Evolutionary conservation across 1,139 yeast genomes (phyloP), one percentile per base, ranked within the genome.

Genomic region (Pneumocystis oryctolagi): DNA sequence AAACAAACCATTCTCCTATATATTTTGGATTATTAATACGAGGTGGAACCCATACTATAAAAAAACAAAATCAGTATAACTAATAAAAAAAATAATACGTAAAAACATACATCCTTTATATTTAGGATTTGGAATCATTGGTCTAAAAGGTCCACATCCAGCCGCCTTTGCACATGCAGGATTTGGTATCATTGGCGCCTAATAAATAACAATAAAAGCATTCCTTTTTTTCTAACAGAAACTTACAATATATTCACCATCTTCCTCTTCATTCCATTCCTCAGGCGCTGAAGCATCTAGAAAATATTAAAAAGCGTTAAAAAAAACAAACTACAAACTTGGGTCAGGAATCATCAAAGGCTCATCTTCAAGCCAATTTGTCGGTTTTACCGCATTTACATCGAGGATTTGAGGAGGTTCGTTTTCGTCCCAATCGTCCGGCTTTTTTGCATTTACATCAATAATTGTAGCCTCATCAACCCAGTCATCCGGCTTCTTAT

Each of bases 231-330:
- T 12, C 16, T 1, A 18, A 25, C 12, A 25, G 12, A 47, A 25
- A 47, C 31, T 47, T 47, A 47, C 55, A 59, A 77, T 71, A 90
- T 94, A 89, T 69, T 80, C 83, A 4, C 96, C 96, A 71, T 89
- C 95, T 71, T 85, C 90, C 66, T 84, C 89, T 37, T 87, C 95
- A 69, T 86, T 87, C 96, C 96, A 89, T 69, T 80, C 84, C 58
- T 77, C 84, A 12, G 96, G 96, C 68, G 77, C 80, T 58, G 68
- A 71, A 28, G 87, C 84, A 2, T 77, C 78, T 57, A 57, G 6
- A 57, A 35, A 20, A 18, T 9, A 20, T 35, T 9, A 47, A 25
- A 12, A 9, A 57, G 12, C 9, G 4, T 2, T 18, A 12, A 30
- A 57, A 57, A 20, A 35, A n/a, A 28, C 3, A 57, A 57, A 20